A percentile compares a stretch with the other conserved stretches of the same genome.
phyloP scores from a whole-genome alignment of 164 flowering plant genomes.

The Dillenia suffruticosa region DNA sequence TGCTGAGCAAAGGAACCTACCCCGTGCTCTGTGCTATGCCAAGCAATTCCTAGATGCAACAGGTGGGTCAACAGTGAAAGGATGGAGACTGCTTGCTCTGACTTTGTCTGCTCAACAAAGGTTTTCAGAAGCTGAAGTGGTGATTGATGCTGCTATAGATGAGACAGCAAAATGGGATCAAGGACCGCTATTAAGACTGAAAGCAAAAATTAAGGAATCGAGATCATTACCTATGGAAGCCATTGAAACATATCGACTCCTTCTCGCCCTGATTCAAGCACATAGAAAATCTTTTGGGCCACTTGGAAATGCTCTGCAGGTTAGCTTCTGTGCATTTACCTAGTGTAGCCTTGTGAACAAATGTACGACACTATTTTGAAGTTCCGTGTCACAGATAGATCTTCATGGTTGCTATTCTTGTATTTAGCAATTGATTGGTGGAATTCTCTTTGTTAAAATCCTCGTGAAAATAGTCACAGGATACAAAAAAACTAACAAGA shows the following conservation, averaged over 20 bases:
- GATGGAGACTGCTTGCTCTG: slow-evolving; percentile 91
- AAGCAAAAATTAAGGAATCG: slow-evolving; percentile 74
- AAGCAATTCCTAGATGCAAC: slow-evolving; percentile 76
- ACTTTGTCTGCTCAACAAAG: slow-evolving; percentile 84
- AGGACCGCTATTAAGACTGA: slow-evolving; percentile 84
- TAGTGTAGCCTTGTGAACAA: no score
- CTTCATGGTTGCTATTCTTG: no score
- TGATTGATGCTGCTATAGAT: slow-evolving; percentile 90
- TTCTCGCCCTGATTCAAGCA: slow-evolving; percentile 94
- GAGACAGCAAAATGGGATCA: slow-evolving; percentile 98
- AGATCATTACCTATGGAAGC: slow-evolving; percentile 78
- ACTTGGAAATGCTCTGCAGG: slow-evolving; percentile 43
- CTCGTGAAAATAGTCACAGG: no score
- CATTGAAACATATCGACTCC: slow-evolving; percentile 74
- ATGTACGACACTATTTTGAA: no score
- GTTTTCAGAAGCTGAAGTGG: slow-evolving; percentile 81
- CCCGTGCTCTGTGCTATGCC: slow-evolving; percentile 74
- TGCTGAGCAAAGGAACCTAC: slow-evolving; percentile 77
- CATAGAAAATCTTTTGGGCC: slow-evolving; percentile 77
- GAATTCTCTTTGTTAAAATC: no score
- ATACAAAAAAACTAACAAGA: no score
- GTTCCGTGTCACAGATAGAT: no score
- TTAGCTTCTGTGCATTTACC: slow-evolving; percentile 18
- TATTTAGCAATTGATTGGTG: no score
- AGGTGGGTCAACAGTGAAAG: slow-evolving; percentile 79